Percentiles rank a stretch among this genome's conserved stretches.
Evolutionary conservation across 805 yeast species (phyloP).

Genomic region (Monosporozyma unispora): DNA sequence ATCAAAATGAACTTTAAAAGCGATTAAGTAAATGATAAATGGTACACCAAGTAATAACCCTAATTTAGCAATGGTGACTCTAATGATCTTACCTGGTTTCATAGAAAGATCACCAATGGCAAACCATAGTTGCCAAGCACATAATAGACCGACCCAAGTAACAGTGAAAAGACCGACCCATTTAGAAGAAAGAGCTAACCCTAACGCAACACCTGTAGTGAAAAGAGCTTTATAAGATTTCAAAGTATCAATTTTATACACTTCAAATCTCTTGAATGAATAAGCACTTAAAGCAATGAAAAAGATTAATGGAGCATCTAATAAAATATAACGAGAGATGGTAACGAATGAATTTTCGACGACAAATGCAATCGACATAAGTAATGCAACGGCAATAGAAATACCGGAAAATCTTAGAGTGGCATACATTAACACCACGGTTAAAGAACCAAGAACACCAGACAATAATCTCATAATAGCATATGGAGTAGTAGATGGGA

Average conservation of each 20-base stretch:
- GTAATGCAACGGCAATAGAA: constrained; percentile 50
- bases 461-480: constrained; percentile 62
- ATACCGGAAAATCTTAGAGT: constrained; percentile 69
- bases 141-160: constrained; percentile 64
- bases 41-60: constrained; percentile 51
- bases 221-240: constrained; percentile 52
- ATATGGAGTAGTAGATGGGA: constrained; percentile 52
- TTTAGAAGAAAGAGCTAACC: constrained; percentile 64
- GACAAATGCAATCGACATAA: constrained; percentile 47
- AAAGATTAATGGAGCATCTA: constrained; percentile 69
- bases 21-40: constrained; percentile 41
- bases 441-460: constrained; percentile 58
- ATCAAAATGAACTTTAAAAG: constrained; percentile 57
- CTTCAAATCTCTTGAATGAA: constrained; percentile 56
- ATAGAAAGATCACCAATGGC: constrained; percentile 60
- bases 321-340: constrained; percentile 62
- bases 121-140: constrained; percentile 59
- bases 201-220: constrained; percentile 61
- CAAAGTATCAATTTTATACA: constrained; percentile 49
- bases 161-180: constrained; percentile 82
- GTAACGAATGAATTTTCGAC: constrained; percentile 63
- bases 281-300: constrained; percentile 67
- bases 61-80: constrained; percentile 46
- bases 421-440: constrained; percentile 54
- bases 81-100: constrained; percentile 34